These are phyloP conservation scores for Dentipellis sp. DNA, from an alignment of 768 basidiomycete species.

Conservation along the genomic window DNA sequence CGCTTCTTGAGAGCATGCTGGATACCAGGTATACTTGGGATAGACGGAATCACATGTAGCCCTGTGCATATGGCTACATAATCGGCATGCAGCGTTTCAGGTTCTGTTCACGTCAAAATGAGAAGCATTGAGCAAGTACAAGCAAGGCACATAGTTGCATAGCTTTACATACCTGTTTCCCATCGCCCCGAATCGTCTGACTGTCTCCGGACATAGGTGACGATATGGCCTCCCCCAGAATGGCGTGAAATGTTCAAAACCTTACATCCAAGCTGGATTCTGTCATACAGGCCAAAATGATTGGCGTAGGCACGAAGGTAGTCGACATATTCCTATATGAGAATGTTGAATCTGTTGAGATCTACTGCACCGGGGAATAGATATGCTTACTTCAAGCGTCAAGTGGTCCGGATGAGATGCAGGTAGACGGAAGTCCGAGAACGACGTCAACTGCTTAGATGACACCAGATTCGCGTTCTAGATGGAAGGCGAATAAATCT, in stretches of 20 bases:
- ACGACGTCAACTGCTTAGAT: conserved; percentile 50
- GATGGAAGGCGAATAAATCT: neutral
- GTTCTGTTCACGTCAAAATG: conserved; percentile 12
- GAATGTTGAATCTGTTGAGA: neutral
- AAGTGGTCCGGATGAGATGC: conserved; percentile 38
- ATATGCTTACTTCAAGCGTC: conserved; percentile 26
- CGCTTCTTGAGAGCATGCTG: conserved; percentile 24
- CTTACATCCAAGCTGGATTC: conserved; percentile 29
- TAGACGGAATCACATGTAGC: conserved; percentile 43
- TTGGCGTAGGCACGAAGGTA: conserved; percentile 39
- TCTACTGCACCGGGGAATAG: neutral
- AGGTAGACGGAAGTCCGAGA: conserved; percentile 50
- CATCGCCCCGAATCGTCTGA: conserved; percentile 19
- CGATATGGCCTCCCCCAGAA: conserved; percentile 26
- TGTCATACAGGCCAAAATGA: conserved; percentile 30
- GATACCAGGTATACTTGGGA: conserved; percentile 41
- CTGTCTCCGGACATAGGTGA: conserved; percentile 23
- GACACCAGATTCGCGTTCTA: conserved; percentile 45
- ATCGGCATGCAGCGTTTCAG: conserved; percentile 24
- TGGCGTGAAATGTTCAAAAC: conserved; percentile 29
- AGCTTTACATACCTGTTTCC: conserved; percentile 20
- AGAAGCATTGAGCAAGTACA: neutral
- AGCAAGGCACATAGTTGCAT: neutral
- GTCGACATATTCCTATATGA: conserved; percentile 34
- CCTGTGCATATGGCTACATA: conserved; percentile 46